Conservation (phyloP, 805 yeast genomes). For the Starmera dryadoides region DNA sequence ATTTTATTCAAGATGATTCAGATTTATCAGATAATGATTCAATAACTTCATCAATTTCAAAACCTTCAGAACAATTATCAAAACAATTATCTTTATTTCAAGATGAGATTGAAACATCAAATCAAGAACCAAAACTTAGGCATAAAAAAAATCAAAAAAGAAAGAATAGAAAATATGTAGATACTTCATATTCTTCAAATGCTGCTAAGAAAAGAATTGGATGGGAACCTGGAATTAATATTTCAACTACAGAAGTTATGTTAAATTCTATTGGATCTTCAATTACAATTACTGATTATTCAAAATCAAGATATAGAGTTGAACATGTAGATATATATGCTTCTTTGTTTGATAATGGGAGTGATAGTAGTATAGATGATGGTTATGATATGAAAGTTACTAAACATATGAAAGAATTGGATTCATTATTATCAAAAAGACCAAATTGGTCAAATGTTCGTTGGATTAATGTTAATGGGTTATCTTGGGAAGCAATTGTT, state of each 20-base stretch:
- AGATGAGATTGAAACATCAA: neutral
- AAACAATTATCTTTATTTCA: neutral
- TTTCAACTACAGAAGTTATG: constrained; percentile 41
- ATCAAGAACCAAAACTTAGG: neutral
- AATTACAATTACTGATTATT: constrained; percentile 47
- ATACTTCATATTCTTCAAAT: constrained; percentile 27
- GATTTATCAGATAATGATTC: constrained; percentile 7
- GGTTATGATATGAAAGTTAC: constrained; percentile 4
- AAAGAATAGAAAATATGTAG: constrained; percentile 23
- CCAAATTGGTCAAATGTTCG: constrained; percentile 45
- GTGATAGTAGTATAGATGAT: neutral
- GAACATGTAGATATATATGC: constrained; percentile 32
- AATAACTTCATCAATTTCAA: neutral
- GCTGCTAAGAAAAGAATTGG: constrained; percentile 34
- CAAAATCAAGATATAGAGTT: constrained; percentile 34
- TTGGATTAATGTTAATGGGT: constrained; percentile 53
- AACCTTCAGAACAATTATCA: neutral
- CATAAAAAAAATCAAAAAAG: constrained; percentile 4
- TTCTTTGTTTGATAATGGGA: constrained; percentile 4
- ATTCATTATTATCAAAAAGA: constrained; percentile 22
- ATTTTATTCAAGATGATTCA: constrained; percentile 17
- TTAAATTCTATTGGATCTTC: constrained; percentile 46
- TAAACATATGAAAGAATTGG: constrained; percentile 21
- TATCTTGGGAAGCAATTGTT: constrained; percentile 55
- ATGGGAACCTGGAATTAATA: constrained; percentile 57